A percentile compares a stretch with the other conserved stretches of the same genome.
phyloP scores from a whole-genome alignment of 805 yeast species.

The Hanseniaspora hatyaiensis region DNA sequence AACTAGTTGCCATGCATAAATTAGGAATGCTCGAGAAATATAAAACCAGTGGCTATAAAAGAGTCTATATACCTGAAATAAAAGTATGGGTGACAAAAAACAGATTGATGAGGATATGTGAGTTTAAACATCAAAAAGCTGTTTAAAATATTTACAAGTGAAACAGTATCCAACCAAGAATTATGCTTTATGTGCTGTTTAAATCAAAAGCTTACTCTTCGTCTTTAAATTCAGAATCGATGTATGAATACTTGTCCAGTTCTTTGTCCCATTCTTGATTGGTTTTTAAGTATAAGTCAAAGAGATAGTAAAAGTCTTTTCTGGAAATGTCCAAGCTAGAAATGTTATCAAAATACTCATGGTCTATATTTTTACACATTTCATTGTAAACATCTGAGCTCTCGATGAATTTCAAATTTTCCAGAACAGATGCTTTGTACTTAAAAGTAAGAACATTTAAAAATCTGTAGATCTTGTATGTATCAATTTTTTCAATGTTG shows the following conservation, averaged over 20 bases:
- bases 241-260: not conserved
- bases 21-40: not conserved
- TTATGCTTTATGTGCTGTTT: too few species aligned
- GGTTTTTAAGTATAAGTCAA: not conserved
- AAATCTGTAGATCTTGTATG: not conserved
- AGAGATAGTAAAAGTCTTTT: not conserved
- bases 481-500: not conserved
- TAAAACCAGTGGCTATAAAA: not conserved
- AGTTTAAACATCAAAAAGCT: too few species aligned
- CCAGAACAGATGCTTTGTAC: not conserved
- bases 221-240: not conserved
- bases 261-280: not conserved
- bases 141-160: too few species aligned
- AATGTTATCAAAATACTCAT: too few species aligned
- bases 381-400: not conserved
- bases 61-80: conserved; percentile 6
- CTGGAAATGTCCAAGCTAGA: not conserved
- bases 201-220: not conserved
- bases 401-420: not conserved
- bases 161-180: too few species aligned
- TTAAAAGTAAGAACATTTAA: not conserved
- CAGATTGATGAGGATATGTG: not conserved
- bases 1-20: not conserved
- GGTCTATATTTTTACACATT: too few species aligned
- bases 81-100: conserved; percentile 7